Percentiles rank a stretch among this genome's conserved stretches.
phyloP scores from a whole-genome alignment of 495 filamentous ascomycete species.

The Neurospora sp. region DNA sequence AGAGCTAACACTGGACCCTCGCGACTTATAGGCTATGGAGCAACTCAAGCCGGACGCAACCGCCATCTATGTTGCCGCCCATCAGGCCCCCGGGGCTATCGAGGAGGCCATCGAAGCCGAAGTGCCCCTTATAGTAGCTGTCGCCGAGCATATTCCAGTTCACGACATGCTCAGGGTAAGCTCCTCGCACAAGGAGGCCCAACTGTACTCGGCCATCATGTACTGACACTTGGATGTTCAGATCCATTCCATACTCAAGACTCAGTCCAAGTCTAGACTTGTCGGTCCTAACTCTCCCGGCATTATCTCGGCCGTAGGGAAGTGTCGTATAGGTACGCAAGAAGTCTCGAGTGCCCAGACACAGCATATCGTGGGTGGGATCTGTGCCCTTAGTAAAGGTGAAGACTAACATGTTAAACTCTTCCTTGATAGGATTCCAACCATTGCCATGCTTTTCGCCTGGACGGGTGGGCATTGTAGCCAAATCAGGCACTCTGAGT shows the following conservation, averaged over 20 bases:
- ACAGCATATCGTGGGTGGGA: neutral
- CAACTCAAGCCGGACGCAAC: constrained; percentile 74
- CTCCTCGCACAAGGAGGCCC: neutral
- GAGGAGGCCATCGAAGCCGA: constrained; percentile 84
- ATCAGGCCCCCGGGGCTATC: constrained; percentile 66
- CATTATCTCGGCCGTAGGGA: constrained; percentile 73
- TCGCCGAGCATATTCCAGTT: constrained; percentile 84
- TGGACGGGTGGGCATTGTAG: constrained; percentile 69
- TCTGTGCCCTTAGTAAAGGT: neutral
- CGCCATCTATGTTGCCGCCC: constrained; percentile 75
- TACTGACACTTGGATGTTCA: constrained; percentile 12
- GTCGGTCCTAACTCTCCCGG: constrained; percentile 83
- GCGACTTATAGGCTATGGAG: constrained; percentile 50
- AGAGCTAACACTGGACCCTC: neutral
- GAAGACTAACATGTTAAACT: neutral
- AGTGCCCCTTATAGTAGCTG: constrained; percentile 76
- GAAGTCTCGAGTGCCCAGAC: neutral
- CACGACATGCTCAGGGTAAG: constrained; percentile 74
- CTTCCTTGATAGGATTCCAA: constrained; percentile 49
- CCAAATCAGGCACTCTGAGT: constrained; percentile 80
- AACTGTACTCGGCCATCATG: neutral
- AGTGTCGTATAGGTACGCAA: constrained; percentile 57
- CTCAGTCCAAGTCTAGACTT: constrained; percentile 69
- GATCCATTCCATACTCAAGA: constrained; percentile 67
- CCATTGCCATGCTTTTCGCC: constrained; percentile 66